Evolutionary conservation across 805 yeast genomes (phyloP).

Genomic region (Jamesozyma jinghongensis): DNA sequence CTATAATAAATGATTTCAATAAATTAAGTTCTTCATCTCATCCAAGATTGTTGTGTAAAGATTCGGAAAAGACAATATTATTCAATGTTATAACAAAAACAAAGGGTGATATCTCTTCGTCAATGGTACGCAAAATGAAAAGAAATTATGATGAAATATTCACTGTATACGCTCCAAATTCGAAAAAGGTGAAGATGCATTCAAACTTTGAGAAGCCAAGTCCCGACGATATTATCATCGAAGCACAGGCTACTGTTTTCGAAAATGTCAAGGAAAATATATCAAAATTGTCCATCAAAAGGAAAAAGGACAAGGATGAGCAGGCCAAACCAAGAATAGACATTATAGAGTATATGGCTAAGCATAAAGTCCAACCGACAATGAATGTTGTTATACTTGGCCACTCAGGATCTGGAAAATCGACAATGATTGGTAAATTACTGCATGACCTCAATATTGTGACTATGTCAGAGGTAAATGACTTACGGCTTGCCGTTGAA

Average conservation of each 20-base stretch:
- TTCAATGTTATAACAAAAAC: too few relatives aligned
- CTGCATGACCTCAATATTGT: constrained; percentile 6
- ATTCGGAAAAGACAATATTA: too few relatives aligned
- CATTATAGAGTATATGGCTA: constrained; percentile 1
- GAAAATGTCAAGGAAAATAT: constrained; percentile 25
- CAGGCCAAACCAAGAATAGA: constrained; percentile 4
- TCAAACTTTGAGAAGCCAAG: constrained; percentile 59
- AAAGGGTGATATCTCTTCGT: neutral
- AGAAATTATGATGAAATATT: constrained; percentile 21
- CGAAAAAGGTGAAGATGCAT: constrained; percentile 36
- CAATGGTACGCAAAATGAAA: neutral
- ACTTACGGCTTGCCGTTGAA: constrained; percentile 4
- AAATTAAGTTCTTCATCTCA: too few relatives aligned
- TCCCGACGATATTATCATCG: constrained; percentile 67
- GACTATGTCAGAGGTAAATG: constrained; percentile 7
- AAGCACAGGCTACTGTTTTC: constrained; percentile 47
- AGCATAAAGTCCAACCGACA: neutral
- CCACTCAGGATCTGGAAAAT: constrained; percentile 10
- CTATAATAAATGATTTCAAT: neutral
- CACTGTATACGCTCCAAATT: constrained; percentile 24
- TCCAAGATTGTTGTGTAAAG: too few relatives aligned
- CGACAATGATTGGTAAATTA: constrained; percentile 11
- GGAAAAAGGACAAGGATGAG: neutral
- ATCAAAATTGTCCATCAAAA: constrained; percentile 1
- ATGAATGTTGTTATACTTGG: constrained; percentile 7